Conservation (phyloP, 495 filamentous ascomycete species). For the Usnea hakonensis region DNA sequence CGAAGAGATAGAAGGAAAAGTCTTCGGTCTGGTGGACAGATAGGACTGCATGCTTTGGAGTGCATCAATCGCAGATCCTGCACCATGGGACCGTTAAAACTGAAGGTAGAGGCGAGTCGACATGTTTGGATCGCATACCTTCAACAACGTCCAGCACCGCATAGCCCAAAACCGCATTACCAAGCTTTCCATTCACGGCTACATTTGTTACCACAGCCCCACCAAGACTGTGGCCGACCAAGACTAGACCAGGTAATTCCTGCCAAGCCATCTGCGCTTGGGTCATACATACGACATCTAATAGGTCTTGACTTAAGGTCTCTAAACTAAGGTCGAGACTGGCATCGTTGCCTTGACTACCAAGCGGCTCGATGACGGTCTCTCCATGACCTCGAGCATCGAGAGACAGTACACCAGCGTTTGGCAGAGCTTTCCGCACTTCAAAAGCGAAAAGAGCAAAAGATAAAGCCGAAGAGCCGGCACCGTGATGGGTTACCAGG, state of each 20-base stretch:
- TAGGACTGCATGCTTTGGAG: conserved; percentile 90
- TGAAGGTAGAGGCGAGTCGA: background rate
- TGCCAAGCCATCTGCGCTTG: conserved; percentile 61
- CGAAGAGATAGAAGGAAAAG: conserved; percentile 64
- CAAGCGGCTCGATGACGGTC: conserved; percentile 40
- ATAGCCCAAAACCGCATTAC: conserved; percentile 67
- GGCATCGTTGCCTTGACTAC: conserved; percentile 25
- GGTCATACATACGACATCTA: conserved; percentile 58
- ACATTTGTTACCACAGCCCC: conserved; percentile 90
- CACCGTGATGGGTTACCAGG: conserved; percentile 85
- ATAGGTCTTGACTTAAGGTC: conserved; percentile 65
- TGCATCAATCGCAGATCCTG: conserved; percentile 75
- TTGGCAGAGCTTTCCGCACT: conserved; percentile 67
- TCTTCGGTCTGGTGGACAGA: conserved; percentile 70
- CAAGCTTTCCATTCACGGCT: conserved; percentile 57
- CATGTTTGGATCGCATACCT: conserved; percentile 36
- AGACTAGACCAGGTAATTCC: conserved; percentile 61
- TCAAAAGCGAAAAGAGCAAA: conserved; percentile 74
- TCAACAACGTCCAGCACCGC: conserved; percentile 94
- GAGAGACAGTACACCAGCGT: conserved; percentile 72
- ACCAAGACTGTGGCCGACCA: conserved; percentile 92
- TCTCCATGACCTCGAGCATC: conserved; percentile 85
- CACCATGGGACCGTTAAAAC: conserved; percentile 11
- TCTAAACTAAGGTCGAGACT: conserved; percentile 55
- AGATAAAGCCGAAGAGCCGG: conserved; percentile 79